A percentile compares a stretch with the other conserved stretches of the same genome.
Evolutionary conservation across 805 yeast species (phyloP).

Genomic region (Kodamaea laetipori): DNA sequence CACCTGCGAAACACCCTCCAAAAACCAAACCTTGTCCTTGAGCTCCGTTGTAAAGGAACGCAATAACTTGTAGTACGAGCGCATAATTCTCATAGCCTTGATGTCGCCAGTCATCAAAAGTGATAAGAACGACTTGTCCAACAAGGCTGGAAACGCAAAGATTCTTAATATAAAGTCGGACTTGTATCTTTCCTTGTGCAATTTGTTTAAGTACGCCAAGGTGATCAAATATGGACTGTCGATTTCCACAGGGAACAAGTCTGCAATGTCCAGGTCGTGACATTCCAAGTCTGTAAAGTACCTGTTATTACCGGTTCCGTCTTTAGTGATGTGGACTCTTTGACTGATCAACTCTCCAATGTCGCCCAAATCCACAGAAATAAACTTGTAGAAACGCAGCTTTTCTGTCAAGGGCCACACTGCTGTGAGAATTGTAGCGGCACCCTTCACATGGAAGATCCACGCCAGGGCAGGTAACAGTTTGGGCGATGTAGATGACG

Average conservation of each 20-base stretch:
- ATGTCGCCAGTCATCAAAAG: conserved; percentile 81
- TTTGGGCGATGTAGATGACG: conserved; percentile 45
- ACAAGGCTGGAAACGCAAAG: conserved; percentile 89
- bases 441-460: conserved; percentile 96
- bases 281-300: conserved; percentile 66
- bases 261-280: conserved; percentile 82
- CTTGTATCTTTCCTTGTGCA: conserved; percentile 78
- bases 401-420: conserved; percentile 81
- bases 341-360: conserved; percentile 69
- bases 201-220: conserved; percentile 78
- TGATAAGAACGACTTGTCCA: conserved; percentile 78
- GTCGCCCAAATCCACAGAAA: conserved; percentile 86
- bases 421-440: conserved; percentile 92
- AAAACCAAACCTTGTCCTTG: conserved; percentile 90
- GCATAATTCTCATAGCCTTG: conserved; percentile 87
- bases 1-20: conserved; percentile 87
- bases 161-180: conserved; percentile 84
- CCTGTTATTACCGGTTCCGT: conserved; percentile 28
- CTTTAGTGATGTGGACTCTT: conserved; percentile 30
- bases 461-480: conserved; percentile 91
- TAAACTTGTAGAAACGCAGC: conserved; percentile 45
- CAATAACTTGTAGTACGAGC: conserved; percentile 80
- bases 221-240: conserved; percentile 88
- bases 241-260: conserved; percentile 80
- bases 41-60: conserved; percentile 81